Evolutionary conservation across 441 rosid genomes (phyloP), one percentile per base, ranked within the genome.

Genomic region (Melastoma candidum): DNA sequence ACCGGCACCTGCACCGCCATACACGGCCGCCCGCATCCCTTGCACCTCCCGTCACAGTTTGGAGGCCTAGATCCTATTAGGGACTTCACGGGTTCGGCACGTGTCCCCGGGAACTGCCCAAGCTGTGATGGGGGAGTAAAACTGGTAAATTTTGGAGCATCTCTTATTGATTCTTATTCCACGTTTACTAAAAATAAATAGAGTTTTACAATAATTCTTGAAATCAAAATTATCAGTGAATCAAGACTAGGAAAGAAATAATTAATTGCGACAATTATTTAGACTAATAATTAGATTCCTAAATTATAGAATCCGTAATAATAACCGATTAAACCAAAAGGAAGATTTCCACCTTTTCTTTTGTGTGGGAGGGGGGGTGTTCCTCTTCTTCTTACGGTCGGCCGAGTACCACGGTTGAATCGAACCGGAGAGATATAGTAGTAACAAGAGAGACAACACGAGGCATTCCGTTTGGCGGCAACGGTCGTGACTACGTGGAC

Each of bases 1-100:
- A 78, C 68, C 11, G 98, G 98, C 25, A 90, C 96, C 69, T 90
- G 98, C 65, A 90, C 76, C 47, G 96, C 90, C 71, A 81, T 84
- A 56, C 96, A 87, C 22, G 22, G 22, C 41, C 41, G 69, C 81
- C 22, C 22, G 60, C 98, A 87, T 26, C 82, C 72, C 32, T 64
- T 69, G 72, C 98, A 90, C 63, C 71, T 77, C 67, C 82, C 60
- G 9, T 83, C 88, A 60, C 98, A 90, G 66, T 77, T 83, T 54
- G 98, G 98, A 44, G 96, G 95, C 48, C 76, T 82, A 65, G 98
- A 90, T 46, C 98, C 98, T 51, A 90, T 78, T 70, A 64, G 57
- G 48, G 68, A 70, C 63, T 77, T 51, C 22, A 17, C 22, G 27
- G 44, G 54, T 5, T n/a, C 27, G 44, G 66, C 56, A 12, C 64